Conservation (phyloP, 129 eudicot genomes). For the Scalesia atractyloides region DNA sequence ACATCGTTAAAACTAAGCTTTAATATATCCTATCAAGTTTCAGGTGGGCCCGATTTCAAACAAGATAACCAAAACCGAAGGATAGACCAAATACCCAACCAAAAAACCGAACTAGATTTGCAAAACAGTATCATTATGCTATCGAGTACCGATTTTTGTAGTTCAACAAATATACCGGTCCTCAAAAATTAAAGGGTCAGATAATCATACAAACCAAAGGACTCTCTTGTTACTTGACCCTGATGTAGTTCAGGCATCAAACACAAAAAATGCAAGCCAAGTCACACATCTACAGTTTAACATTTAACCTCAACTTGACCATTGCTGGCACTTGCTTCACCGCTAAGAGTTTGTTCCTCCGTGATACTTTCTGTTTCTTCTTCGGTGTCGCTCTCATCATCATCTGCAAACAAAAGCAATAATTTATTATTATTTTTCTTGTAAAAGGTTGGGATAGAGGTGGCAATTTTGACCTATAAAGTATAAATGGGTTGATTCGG, state of each 20-base stretch:
- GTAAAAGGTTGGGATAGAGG: background rate
- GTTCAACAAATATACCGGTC: background rate
- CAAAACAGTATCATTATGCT: background rate
- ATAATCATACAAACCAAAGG: conserved; percentile 6
- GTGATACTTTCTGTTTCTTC: conserved; percentile 29
- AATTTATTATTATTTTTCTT: no score
- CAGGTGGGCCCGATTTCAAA: no score
- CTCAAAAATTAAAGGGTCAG: conserved; percentile 1
- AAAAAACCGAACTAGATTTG: background rate
- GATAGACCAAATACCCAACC: background rate
- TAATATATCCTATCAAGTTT: no score
- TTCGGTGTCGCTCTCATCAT: conserved; percentile 51
- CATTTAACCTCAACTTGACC: conserved; percentile 40
- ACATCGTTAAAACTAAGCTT: no score
- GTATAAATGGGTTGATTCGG: background rate
- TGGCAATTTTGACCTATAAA: background rate
- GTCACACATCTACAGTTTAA: conserved; percentile 20
- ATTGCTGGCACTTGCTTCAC: background rate
- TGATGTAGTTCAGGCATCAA: background rate
- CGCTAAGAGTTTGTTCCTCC: conserved; percentile 35
- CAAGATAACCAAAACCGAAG: no score
- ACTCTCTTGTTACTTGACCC: background rate
- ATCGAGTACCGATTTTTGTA: background rate
- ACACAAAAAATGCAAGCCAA: conserved; percentile 3
- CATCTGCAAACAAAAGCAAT: conserved; percentile 31